A percentile compares a stretch with the other conserved stretches of the same genome.
phyloP scores from a whole-genome alignment of 1,284 basidiomycete genomes.

The Rhodotorula mucilaginosa region DNA sequence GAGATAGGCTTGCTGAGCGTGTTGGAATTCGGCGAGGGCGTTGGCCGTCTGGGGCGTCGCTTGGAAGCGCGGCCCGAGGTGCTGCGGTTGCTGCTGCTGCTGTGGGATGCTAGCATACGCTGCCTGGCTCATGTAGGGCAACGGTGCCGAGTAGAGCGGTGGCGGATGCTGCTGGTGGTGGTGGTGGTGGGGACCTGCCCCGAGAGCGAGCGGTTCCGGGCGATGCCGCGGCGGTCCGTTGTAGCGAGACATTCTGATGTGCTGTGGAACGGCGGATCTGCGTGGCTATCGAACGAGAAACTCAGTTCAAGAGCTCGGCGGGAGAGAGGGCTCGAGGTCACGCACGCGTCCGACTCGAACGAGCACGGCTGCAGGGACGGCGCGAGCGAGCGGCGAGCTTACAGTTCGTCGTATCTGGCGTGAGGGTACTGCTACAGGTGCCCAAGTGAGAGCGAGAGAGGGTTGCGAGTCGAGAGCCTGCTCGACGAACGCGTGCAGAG shows the following conservation, averaged over 20 bases:
- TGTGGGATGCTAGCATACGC: not conserved
- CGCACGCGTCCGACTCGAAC: too few relatives aligned
- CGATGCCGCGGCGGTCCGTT: constrained; percentile 2
- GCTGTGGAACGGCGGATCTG: too few relatives aligned
- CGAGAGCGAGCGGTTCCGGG: not conserved
- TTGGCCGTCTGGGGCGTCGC: constrained; percentile 4
- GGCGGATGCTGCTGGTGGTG: not conserved
- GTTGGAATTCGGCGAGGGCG: constrained; percentile 21
- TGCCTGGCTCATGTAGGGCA: not conserved
- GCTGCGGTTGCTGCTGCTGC: not conserved
- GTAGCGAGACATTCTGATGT: not conserved
- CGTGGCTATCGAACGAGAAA: too few relatives aligned
- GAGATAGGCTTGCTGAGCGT: constrained; percentile 21
- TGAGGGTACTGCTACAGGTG: too few relatives aligned
- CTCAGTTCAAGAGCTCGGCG: not conserved
- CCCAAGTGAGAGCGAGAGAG: too few relatives aligned
- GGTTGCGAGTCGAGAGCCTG: too few relatives aligned
- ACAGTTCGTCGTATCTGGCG: too few relatives aligned
- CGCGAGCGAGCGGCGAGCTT: too few relatives aligned
- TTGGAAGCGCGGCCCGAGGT: not conserved
- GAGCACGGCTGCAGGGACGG: not conserved
- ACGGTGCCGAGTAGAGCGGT: not conserved
- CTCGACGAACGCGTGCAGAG: too few relatives aligned
- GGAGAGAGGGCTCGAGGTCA: not conserved
- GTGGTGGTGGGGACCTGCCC: constrained; percentile 1